phyloP scores from a whole-genome alignment of 2,329 filamentous ascomycete species.

The Allantophomopsis cytisporea region DNA sequence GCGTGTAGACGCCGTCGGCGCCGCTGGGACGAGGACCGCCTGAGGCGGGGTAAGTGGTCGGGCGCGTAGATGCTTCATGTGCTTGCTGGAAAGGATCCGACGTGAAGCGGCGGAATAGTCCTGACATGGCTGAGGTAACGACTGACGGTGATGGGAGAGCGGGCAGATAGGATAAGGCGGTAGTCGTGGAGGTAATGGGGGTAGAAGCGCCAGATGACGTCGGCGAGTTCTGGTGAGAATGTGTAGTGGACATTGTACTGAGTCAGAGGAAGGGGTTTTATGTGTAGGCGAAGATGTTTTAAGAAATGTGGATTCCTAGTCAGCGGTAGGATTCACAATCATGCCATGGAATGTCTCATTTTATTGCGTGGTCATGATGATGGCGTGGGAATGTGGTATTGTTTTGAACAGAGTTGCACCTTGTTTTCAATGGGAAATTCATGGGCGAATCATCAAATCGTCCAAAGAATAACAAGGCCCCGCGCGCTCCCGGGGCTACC shows the following conservation, averaged over 20 bases:
- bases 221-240: slow-evolving; percentile 5
- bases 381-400: no score
- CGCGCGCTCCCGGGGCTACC: no score
- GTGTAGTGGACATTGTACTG: neutral
- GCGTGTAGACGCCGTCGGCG: slow-evolving; percentile 15
- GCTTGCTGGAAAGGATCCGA: slow-evolving; percentile 23
- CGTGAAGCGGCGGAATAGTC: slow-evolving; percentile 55
- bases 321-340: no score
- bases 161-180: slow-evolving; percentile 29
- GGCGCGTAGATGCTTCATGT: slow-evolving; percentile 8
- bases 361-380: no score
- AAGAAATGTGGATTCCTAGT: no score
- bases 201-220: slow-evolving; percentile 8
- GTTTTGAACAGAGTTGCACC: no score
- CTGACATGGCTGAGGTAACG: slow-evolving; percentile 39
- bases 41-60: slow-evolving; percentile 1
- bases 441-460: no score
- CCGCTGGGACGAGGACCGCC: slow-evolving; percentile 5
- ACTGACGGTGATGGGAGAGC: slow-evolving; percentile 20
- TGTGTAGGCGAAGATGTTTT: no score
- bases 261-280: no score
- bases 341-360: no score
- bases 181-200: slow-evolving; percentile 18
- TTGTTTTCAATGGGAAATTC: no score
- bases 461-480: no score